These are phyloP conservation scores for Heliamphora exappendiculata DNA, from an alignment of 148 eudicot genomes.

Conservation along the genomic window DNA sequence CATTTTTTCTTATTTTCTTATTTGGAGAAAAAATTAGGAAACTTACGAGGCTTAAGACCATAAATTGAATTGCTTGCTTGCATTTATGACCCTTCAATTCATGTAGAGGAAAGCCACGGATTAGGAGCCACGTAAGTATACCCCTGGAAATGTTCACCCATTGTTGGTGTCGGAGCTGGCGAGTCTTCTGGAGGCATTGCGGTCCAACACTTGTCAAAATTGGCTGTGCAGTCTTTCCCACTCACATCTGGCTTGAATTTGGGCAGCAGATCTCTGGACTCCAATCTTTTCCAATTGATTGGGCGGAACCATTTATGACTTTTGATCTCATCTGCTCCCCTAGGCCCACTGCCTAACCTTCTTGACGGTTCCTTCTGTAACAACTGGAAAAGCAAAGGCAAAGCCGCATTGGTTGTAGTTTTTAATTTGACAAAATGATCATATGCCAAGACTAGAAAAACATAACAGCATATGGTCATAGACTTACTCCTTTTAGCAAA, in stretches of 20 bases:
- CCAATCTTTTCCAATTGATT: constrained; percentile 84
- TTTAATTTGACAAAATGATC: neutral
- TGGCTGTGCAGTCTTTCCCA: constrained; percentile 78
- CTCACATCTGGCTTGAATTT: constrained; percentile 83
- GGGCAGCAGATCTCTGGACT: constrained; percentile 54
- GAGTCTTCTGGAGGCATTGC: constrained; percentile 83
- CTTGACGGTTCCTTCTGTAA: constrained; percentile 74
- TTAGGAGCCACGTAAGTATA: constrained; percentile 78
- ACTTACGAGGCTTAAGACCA: constrained; percentile 1
- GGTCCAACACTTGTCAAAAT: constrained; percentile 88
- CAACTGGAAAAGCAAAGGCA: constrained; percentile 26
- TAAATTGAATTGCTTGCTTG: neutral
- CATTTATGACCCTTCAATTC: constrained; percentile 3
- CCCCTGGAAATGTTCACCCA: constrained; percentile 64
- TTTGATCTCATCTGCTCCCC: constrained; percentile 71
- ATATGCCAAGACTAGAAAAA: neutral
- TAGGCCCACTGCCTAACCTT: constrained; percentile 74
- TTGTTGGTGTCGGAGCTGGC: constrained; percentile 77
- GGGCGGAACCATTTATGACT: constrained; percentile 72
- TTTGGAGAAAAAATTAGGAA: neutral
- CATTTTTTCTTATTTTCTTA: neutral
- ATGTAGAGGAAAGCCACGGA: constrained; percentile 63
- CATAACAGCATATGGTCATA: neutral
- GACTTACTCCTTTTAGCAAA: constrained; percentile 77
- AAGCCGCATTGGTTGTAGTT: neutral